Evolutionary conservation across 208 protist species (phyloP).

Genomic region (Herpetomonas tarakana): DNA sequence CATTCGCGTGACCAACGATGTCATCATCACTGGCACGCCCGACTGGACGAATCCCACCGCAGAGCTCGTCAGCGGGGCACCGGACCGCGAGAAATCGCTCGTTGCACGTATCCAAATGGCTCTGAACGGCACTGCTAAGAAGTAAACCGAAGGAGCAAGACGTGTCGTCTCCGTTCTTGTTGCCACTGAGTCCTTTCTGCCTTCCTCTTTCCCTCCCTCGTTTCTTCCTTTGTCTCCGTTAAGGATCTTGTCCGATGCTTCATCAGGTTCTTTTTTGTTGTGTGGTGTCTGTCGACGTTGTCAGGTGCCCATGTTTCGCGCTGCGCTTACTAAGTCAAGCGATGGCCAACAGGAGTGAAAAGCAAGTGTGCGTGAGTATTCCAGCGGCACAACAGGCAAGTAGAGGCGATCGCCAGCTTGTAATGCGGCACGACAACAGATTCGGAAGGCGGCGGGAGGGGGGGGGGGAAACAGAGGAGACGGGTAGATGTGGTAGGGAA

Average conservation of each 20-base stretch:
- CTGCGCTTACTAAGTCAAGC: neutral
- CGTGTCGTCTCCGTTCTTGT: too few relatives aligned
- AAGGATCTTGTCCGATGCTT: constrained; percentile 3
- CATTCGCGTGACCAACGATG: constrained; percentile 67
- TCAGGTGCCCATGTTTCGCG: neutral
- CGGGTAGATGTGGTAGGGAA: too few relatives aligned
- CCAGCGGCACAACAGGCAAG: too few relatives aligned
- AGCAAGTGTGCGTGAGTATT: too few relatives aligned
- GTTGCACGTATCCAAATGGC: constrained; percentile 65
- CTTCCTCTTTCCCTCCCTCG: neutral
- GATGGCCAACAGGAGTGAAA: too few relatives aligned
- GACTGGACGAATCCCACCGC: constrained; percentile 65
- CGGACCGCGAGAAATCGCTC: constrained; percentile 43
- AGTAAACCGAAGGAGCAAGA: constrained; percentile 3
- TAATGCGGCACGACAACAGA: too few relatives aligned
- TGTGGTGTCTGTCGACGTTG: constrained; percentile 10
- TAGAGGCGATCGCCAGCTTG: too few relatives aligned
- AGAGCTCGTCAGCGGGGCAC: constrained; percentile 47
- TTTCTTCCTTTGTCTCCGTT: neutral
- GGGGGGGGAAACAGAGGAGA: too few relatives aligned
- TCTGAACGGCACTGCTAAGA: constrained; percentile 51
- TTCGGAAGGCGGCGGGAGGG: too few relatives aligned
- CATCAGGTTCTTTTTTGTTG: constrained; percentile 15
- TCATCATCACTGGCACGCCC: constrained; percentile 68
- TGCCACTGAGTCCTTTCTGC: neutral